These are phyloP conservation scores for Sutorius eximius DNA, from an alignment of 1,284 basidiomycete species.

Conservation along the genomic window DNA sequence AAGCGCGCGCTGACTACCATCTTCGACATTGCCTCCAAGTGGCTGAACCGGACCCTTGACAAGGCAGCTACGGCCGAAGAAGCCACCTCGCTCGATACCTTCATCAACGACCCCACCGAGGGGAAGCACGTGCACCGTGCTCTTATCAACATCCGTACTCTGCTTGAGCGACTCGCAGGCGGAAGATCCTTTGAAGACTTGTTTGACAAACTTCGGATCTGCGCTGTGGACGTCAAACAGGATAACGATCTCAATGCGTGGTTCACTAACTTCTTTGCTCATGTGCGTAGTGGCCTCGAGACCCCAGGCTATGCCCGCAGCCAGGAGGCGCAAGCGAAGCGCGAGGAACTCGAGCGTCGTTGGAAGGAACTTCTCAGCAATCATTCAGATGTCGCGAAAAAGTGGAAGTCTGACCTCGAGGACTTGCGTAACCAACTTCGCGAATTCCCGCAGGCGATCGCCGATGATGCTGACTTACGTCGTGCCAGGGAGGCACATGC, in stretches of 20 bases:
- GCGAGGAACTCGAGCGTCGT: conserved; percentile 45
- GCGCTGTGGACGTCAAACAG: conserved; percentile 45
- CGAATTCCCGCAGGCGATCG: conserved; percentile 47
- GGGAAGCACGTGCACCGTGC: conserved; percentile 56
- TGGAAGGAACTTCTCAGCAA: conserved; percentile 51
- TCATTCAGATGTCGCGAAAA: conserved; percentile 41
- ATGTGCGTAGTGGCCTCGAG: conserved; percentile 46
- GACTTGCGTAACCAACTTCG: conserved; percentile 43
- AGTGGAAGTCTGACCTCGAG: conserved; percentile 53
- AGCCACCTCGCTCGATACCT: conserved; percentile 46
- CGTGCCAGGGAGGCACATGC: conserved; percentile 46
- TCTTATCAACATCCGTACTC: conserved; percentile 42
- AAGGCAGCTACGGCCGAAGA: conserved; percentile 42
- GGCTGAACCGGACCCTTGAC: conserved; percentile 53
- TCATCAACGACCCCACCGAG: conserved; percentile 57
- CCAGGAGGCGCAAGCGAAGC: conserved; percentile 43
- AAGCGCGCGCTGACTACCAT: conserved; percentile 54
- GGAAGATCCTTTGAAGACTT: conserved; percentile 47
- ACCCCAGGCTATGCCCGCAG: conserved; percentile 52
- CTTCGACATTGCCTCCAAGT: conserved; percentile 55
- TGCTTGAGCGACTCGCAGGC: conserved; percentile 51
- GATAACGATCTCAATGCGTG: conserved; percentile 49
- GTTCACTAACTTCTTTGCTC: conserved; percentile 49
- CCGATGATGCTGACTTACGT: conserved; percentile 48
- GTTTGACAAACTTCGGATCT: conserved; percentile 38